Base-by-base conservation (phyloP, 208 protist species). In the Crithidia sp. region DNA sequence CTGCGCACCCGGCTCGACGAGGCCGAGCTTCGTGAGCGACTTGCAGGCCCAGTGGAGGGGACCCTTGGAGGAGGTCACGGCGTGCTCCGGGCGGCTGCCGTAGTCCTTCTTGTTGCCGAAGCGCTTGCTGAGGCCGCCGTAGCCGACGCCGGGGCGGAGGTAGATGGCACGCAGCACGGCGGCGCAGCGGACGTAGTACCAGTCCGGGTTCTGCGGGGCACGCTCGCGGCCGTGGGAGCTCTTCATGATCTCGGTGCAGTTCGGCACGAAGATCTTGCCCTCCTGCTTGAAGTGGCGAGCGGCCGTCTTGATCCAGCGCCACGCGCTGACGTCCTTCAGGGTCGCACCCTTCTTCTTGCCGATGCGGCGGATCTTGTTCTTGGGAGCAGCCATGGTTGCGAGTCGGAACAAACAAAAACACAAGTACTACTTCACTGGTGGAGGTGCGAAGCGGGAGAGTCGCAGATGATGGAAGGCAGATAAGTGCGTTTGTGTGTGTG, bases 141-240 rank as follows among this genome's bases (percentile, higher is more conserved):
- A 98, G 81, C 98, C 97, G 36, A 93, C 89, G 71, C 95, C 95
- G 50, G 93, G 92, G 82, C 96, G 95, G 40, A 99, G 71, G 90
- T 99, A 99, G 69, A 99, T 85, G 75, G 96, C 94, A 85, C 98
- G 98, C 65, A 98, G 97, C 40, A 99, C 91, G 58, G 98, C 92
- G 63, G 98, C 98, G 79, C 88, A 92, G 77, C 98, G 97, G 83
- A 99, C 90, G 92, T 98, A 99, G 87, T 98, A 99, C 98, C 98
- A 99, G 91, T 99, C 98, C 68, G 94, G 87, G 89, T 99, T 97
- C 82, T 95, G 90, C 64, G 98, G 98, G 72, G 96, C 92, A 63
- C 98, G 92, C 85, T 99, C 98, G 88, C 98, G 98, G 79, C 92
- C 88, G 77, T 89, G 84, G 59, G 91, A 98, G 65, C 97, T 98